phyloP scores from a whole-genome alignment of 345 rosid genomes.

The Sisymbrium altissimum region DNA sequence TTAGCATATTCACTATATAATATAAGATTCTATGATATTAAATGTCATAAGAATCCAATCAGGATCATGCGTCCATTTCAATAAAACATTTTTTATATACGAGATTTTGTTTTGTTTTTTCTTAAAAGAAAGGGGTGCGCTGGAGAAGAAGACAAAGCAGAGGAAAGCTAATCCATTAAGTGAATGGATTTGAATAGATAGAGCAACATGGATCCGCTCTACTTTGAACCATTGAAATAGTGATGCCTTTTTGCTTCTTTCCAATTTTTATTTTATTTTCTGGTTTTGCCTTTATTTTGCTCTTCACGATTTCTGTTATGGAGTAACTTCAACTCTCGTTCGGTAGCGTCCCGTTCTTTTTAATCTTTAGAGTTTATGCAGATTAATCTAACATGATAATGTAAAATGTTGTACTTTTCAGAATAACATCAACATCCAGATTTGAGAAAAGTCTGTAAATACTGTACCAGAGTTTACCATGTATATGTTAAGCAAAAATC shows the following conservation, averaged over 20 bases:
- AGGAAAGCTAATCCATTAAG: constrained; percentile 17
- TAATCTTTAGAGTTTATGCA: not conserved
- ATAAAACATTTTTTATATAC: not conserved
- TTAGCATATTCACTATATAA: not conserved
- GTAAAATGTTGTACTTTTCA: not conserved
- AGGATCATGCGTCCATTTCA: constrained; percentile 3
- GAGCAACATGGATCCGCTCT: not conserved
- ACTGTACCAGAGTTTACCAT: not conserved
- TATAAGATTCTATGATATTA: not conserved
- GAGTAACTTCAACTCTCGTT: not conserved
- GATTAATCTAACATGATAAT: not conserved
- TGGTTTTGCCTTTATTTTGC: not conserved
- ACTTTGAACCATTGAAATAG: not conserved
- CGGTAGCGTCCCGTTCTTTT: not conserved
- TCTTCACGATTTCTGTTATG: not conserved
- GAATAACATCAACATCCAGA: not conserved
- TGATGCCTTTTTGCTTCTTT: not conserved
- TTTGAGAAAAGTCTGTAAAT: not conserved
- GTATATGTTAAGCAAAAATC: no score
- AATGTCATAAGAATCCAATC: not conserved
- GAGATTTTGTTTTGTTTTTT: not conserved
- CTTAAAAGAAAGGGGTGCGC: not conserved
- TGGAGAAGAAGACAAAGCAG: constrained; percentile 20
- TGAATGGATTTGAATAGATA: constrained; percentile 9
- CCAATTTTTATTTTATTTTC: not conserved